Evolutionary conservation across 139 green algal genomes (phyloP).

Genomic region (Asterochloris erici): DNA sequence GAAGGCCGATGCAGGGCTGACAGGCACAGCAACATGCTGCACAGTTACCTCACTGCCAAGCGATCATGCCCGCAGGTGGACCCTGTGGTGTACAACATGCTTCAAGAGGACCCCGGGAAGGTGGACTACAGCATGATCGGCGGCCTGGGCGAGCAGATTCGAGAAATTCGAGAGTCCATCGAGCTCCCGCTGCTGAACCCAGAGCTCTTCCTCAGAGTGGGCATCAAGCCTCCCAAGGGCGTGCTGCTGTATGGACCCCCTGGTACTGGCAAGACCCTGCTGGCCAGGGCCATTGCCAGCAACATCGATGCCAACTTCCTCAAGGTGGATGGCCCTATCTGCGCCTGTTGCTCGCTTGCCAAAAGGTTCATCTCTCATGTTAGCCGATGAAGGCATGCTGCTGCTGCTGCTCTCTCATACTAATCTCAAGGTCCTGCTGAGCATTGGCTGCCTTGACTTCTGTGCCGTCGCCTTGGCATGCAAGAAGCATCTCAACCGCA

Average conservation of each 20-base stretch:
- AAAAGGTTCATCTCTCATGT: neutral
- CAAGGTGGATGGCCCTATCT: slow-evolving; percentile 59
- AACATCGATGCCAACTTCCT: slow-evolving; percentile 98
- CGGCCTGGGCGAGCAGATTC: slow-evolving; percentile 92
- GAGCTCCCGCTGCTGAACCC: slow-evolving; percentile 99
- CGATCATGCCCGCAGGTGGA: slow-evolving; percentile 68
- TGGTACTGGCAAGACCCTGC: slow-evolving; percentile 93
- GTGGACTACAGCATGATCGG: slow-evolving; percentile 97
- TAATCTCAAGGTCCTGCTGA: too few species aligned
- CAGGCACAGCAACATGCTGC: too few species aligned
- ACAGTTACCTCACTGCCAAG: too few species aligned
- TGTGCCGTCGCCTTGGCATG: too few species aligned
- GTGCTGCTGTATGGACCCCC: slow-evolving; percentile 85
- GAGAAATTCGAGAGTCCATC: slow-evolving; percentile 92
- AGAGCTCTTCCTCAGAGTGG: slow-evolving; percentile 96
- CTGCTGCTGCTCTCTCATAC: too few species aligned
- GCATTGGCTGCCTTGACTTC: too few species aligned
- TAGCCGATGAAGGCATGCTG: too few species aligned
- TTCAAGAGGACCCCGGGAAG: slow-evolving; percentile 92
- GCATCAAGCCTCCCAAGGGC: slow-evolving; percentile 97
- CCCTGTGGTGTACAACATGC: slow-evolving; percentile 99
- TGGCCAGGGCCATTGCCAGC: slow-evolving; percentile 91
- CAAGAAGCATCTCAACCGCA: too few species aligned
- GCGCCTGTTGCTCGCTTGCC: neutral
- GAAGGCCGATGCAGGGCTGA: too few species aligned